phyloP scores from a whole-genome alignment of 2,329 filamentous ascomycete genomes.

The Stachybotrys elegans region DNA sequence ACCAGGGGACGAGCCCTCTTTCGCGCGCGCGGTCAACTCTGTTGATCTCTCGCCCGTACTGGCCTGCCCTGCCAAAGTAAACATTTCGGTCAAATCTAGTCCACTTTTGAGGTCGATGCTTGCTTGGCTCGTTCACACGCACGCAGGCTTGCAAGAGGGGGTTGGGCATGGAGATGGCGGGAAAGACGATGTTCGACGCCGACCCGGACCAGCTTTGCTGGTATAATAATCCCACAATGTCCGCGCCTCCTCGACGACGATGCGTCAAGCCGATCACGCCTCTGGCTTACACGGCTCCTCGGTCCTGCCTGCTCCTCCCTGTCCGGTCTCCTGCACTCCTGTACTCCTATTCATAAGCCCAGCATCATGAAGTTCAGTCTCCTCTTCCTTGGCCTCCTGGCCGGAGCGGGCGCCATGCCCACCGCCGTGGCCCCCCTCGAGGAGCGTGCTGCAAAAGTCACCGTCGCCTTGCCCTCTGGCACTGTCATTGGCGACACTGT shows the following conservation, averaged over 20 bases:
- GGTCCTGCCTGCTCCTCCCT: not conserved
- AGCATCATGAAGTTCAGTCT: not conserved
- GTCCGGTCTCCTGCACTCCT: not conserved
- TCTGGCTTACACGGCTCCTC: not conserved
- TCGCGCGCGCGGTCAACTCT: no score
- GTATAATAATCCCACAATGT: no score
- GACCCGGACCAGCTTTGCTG: no score
- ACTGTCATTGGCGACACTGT: conserved; percentile 47
- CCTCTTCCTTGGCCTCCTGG: not conserved
- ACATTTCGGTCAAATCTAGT: no score
- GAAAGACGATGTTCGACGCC: no score
- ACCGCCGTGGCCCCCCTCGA: conserved; percentile 24
- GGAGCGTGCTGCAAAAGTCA: conserved; percentile 40
- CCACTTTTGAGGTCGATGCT: no score
- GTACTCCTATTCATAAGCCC: not conserved
- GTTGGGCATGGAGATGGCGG: not conserved
- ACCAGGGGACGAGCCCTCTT: no score
- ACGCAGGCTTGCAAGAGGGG: no score
- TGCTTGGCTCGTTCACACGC: no score
- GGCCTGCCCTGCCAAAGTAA: no score
- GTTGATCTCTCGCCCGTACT: no score
- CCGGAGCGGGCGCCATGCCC: conserved; percentile 3
- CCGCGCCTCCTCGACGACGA: not conserved
- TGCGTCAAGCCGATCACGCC: not conserved
- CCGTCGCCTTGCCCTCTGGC: conserved; percentile 50